Percentiles rank a stretch among this genome's conserved stretches.
These are phyloP conservation scores for Tolypocladium amazonense DNA, from an alignment of 2,329 filamentous ascomycete genomes.

Conservation along the genomic window DNA sequence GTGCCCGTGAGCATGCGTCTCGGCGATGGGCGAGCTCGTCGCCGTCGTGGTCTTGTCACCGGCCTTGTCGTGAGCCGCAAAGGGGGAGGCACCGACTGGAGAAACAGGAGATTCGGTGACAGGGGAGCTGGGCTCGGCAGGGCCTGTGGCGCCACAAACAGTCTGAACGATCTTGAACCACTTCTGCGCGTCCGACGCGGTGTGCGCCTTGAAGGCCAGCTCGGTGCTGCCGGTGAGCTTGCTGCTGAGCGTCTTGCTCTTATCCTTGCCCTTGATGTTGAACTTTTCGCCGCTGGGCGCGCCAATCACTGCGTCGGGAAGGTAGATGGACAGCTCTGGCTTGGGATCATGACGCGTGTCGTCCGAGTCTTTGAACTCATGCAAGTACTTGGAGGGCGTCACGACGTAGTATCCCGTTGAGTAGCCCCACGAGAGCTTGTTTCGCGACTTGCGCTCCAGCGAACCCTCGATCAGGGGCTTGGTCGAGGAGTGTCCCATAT, in stretches of 20 bases:
- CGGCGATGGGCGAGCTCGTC: constrained; percentile 7
- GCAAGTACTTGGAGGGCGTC: constrained; percentile 76
- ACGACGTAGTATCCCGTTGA: constrained; percentile 81
- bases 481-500: constrained; percentile 73
- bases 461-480: constrained; percentile 78
- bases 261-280: constrained; percentile 90
- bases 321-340: constrained; percentile 82
- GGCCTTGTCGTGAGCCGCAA: constrained; percentile 3
- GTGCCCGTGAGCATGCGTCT: constrained; percentile 2
- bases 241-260: constrained; percentile 67
- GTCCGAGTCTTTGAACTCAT: constrained; percentile 94
- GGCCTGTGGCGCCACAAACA: constrained; percentile 42
- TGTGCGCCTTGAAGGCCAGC: constrained; percentile 79
- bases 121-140: constrained; percentile 21
- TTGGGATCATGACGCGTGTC: constrained; percentile 57
- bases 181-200: constrained; percentile 65
- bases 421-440: constrained; percentile 70
- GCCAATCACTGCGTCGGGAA: constrained; percentile 80
- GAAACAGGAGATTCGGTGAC: constrained; percentile 7
- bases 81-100: neutral
- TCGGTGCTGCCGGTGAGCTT: constrained; percentile 74
- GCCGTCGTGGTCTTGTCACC: constrained; percentile 7
- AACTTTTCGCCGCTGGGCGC: constrained; percentile 69
- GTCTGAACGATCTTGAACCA: constrained; percentile 69
- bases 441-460: constrained; percentile 82